These are phyloP conservation scores for Curvularia sp. DNA, from an alignment of 2,329 filamentous ascomycete species.

Conservation along the genomic window DNA sequence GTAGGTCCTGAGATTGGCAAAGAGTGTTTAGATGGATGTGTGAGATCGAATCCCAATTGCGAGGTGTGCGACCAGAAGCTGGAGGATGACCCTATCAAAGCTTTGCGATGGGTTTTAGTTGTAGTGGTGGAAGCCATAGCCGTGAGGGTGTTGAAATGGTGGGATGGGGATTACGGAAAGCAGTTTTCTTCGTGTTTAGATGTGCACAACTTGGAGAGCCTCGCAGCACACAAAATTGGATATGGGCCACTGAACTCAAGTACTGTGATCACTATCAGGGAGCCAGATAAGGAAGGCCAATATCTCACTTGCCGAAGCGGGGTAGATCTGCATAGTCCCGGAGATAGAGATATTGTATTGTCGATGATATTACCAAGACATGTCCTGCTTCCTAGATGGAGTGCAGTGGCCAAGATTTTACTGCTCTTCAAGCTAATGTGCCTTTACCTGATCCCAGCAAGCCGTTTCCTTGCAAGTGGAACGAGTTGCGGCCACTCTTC, in stretches of 20 bases:
- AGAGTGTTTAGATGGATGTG: constrained; percentile 48
- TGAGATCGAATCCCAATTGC: constrained; percentile 57
- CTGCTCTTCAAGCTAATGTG: neutral
- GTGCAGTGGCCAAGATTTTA: neutral
- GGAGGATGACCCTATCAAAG: constrained; percentile 52
- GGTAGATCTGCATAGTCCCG: constrained; percentile 25
- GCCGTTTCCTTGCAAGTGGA: constrained; percentile 31
- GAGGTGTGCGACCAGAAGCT: constrained; percentile 58
- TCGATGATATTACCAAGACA: constrained; percentile 12
- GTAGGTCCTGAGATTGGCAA: constrained; percentile 25
- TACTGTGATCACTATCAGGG: constrained; percentile 13
- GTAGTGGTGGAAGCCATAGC: constrained; percentile 14
- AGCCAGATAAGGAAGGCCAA: constrained; percentile 25
- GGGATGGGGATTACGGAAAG: neutral
- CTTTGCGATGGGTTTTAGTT: constrained; percentile 32
- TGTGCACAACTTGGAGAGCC: neutral
- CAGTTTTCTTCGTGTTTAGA: neutral
- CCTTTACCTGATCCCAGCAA: constrained; percentile 20
- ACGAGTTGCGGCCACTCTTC: constrained; percentile 42
- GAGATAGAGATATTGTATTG: constrained; percentile 19
- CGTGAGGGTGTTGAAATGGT: neutral
- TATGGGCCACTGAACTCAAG: neutral
- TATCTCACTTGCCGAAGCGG: constrained; percentile 19
- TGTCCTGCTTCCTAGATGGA: neutral
- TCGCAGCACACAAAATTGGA: neutral